A percentile compares a stretch with the other conserved stretches of the same genome.
These are phyloP conservation scores for Penicillium janthinellum DNA, from an alignment of 2,329 filamentous ascomycete genomes.

Conservation along the genomic window DNA sequence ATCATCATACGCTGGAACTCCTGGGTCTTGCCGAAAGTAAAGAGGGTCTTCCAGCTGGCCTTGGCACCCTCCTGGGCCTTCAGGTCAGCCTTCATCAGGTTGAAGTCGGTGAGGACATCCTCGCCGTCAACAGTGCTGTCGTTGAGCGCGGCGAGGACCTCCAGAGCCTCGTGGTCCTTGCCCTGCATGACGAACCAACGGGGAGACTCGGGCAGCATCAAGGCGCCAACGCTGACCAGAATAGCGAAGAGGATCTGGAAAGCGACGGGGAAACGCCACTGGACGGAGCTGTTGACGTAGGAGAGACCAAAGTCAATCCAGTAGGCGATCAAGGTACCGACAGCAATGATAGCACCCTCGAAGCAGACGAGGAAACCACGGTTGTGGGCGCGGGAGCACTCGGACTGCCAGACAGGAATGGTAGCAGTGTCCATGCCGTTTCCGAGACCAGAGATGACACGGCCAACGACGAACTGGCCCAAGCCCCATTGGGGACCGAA, in stretches of 20 bases:
- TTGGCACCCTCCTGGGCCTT: conserved; percentile 38
- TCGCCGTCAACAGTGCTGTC: conserved; percentile 41
- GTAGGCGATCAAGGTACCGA: conserved; percentile 35
- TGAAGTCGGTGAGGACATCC: conserved; percentile 27
- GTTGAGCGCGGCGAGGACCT: conserved; percentile 51
- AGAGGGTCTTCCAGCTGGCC: conserved; percentile 27
- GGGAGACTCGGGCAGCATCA: conserved; percentile 54
- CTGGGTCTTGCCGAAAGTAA: conserved; percentile 34
- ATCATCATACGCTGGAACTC: conserved; percentile 34
- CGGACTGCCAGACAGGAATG: conserved; percentile 43
- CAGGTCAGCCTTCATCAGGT: conserved; percentile 50
- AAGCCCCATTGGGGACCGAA: conserved; percentile 27
- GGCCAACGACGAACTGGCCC: conserved; percentile 44
- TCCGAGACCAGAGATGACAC: conserved; percentile 39
- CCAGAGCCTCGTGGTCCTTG: conserved; percentile 48
- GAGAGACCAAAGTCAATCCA: conserved; percentile 39
- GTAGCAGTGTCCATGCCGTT: conserved; percentile 41
- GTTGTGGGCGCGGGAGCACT: conserved; percentile 34
- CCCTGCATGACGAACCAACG: conserved; percentile 58
- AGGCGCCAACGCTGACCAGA: conserved; percentile 22
- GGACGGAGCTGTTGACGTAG: conserved; percentile 32
- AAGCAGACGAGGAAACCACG: conserved; percentile 36
- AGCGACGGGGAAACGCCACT: conserved; percentile 51
- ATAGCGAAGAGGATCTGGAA: conserved; percentile 50
- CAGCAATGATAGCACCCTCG: conserved; percentile 34